Evolutionary conservation across 2,329 filamentous ascomycete species (phyloP), one percentile per base, ranked within the genome.

Genomic region (Fusarium sp.): DNA sequence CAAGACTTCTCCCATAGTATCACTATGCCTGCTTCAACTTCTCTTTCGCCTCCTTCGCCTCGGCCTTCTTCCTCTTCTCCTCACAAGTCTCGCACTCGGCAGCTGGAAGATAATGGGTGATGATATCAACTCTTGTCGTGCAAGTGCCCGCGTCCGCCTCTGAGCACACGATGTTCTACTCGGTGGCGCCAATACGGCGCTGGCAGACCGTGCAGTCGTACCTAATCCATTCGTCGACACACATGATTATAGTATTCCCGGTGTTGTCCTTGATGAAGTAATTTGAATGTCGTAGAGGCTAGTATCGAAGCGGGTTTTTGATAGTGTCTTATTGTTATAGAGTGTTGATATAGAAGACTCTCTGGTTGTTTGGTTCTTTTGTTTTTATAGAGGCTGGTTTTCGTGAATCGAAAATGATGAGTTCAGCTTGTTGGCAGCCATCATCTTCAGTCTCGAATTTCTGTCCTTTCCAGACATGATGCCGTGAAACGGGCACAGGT

Each of bases 171-270:
- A 37, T 25, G 22, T 47, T 56, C 41, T 54, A 53, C 51, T 71
- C 57, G 22, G 51, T 51, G 22, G 51, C 49, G 14, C 40, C 18
- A 27, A 70, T 49, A 54, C 54, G 58, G 45, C 63, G 51, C 22
- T 71, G 67, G 20, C 67, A 71, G 37, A 57, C 48, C 29, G 51
- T 55, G 32, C 67, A 70, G 55, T 70, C 67, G 49, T 60, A 71
- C 30, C 61, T 71, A 14, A 45, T 66, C n/a, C 40, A 57, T 13
- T 49, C 49, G 4, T 45, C 24, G 29, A 51, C 25, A 29, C 67
- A 71, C 67, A 71, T 70, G n/a, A 20, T 34, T 24, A 14, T 27
- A 18, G 22, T 34, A 34, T 9, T 12, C 40, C 16, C 10, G 5
- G 13, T 20, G 16, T 55, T 46, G 16, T 20, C 45, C 5, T 41